Evolutionary conservation across 148 eudicot genomes (phyloP), one percentile per base, ranked within the genome.

Genomic region (Drosera capensis): DNA sequence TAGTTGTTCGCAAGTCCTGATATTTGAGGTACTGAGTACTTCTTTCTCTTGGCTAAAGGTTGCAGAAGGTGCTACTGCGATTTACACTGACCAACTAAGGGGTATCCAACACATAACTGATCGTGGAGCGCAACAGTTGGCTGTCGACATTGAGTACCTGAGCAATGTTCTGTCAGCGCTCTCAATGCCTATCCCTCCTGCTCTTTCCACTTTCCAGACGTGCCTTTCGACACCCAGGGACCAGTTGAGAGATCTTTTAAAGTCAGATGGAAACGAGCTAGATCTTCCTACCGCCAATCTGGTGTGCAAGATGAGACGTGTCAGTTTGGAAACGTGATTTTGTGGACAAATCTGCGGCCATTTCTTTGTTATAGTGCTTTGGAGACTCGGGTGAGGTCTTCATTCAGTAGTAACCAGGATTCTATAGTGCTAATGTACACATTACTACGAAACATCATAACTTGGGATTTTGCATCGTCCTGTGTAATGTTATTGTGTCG

Each of bases 31-130:
- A 46, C 42, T 52, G 3, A 30, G 43, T 17, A 22, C 24, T 25
- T 47, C 23, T 52, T 36, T 11, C 35, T 31, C 24, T 22, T 43
- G 14, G 48, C 45, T 49, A 6, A 63, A 83, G 97, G 97, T 88
- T 45, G 97, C 94, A 0, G 97, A 88, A 63, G 97, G 97, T 43
- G 94, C 97, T 18, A 67, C 92, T 1, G 87, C 92, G 17, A 82
- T 88, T 35, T 88, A 83, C 68, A 73, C 67, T 49, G 97, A 88
- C 48, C 97, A 88, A 58, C 52, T 88, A 60, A 73, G 94, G 12
- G 97, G 94, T 46, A 84, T 88, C 40, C 94, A 83, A 34, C 67
- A 71, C 38, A 68, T 88, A 60, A 83, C 92, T 16, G 97, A 83
- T 49, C 86, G 85, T 4, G 97, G 97, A 54, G 94, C 97, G 13